These are phyloP conservation scores for Hemerocallis citrina DNA, from an alignment of 106 monocot species.

Conservation along the genomic window DNA sequence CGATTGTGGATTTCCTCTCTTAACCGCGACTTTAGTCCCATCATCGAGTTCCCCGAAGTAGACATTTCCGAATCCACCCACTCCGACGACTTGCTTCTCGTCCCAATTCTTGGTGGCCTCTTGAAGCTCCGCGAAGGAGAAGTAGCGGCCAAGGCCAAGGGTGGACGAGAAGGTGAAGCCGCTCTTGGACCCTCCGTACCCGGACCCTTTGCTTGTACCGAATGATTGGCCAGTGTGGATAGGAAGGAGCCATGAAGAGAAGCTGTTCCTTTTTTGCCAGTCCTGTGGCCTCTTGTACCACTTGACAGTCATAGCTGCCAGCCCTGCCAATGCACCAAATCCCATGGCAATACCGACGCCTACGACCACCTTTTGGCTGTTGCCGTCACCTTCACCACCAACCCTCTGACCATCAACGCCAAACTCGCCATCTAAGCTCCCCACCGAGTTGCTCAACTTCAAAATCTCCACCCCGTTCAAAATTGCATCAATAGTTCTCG, in stretches of 20 bases:
- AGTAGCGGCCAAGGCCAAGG: constrained; percentile 29
- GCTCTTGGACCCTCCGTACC: constrained; percentile 13
- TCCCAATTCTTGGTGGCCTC: constrained; percentile 38
- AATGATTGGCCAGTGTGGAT: constrained; percentile 26
- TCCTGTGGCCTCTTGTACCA: constrained; percentile 38
- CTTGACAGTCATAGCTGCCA: constrained; percentile 32
- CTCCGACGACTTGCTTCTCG: constrained; percentile 31
- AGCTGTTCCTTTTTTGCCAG: constrained; percentile 44
- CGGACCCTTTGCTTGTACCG: constrained; percentile 18
- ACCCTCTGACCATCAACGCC: constrained; percentile 34
- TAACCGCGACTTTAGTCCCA: constrained; percentile 54
- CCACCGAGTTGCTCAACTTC: constrained; percentile 49
- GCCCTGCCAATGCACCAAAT: constrained; percentile 37
- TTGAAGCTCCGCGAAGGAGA: constrained; percentile 37
- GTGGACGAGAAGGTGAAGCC: constrained; percentile 38
- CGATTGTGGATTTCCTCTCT: constrained; percentile 49
- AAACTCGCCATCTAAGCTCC: constrained; percentile 49
- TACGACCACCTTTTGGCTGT: constrained; percentile 6
- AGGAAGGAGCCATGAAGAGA: constrained; percentile 53
- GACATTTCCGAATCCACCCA: constrained; percentile 55
- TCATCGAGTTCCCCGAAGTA: constrained; percentile 48
- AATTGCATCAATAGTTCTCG: constrained; percentile 22
- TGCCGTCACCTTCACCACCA: not conserved
- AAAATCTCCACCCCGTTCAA: constrained; percentile 44
- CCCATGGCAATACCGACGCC: constrained; percentile 35